Conservation (phyloP, 2,329 filamentous ascomycete genomes). For the Alternaria gaisen region DNA sequence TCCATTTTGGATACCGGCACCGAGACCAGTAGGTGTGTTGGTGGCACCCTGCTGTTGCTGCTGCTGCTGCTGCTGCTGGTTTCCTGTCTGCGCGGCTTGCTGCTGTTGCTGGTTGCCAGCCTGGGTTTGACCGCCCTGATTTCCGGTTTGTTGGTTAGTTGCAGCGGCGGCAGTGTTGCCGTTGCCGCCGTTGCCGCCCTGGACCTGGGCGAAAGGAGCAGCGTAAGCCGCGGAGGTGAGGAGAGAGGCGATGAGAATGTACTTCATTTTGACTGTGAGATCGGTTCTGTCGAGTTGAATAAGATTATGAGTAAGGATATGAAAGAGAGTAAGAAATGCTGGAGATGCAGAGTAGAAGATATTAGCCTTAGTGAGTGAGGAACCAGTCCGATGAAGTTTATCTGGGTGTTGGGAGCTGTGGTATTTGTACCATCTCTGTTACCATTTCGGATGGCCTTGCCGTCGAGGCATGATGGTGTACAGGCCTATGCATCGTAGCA, state of each 20-base stretch:
- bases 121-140: constrained; percentile 18
- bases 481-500: constrained; percentile 13
- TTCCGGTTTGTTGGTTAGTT: constrained; percentile 15
- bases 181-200: constrained; percentile 10
- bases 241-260: constrained; percentile 46
- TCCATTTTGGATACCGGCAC: constrained; percentile 29
- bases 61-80: constrained; percentile 13
- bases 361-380: constrained; percentile 40
- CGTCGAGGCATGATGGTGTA: constrained; percentile 17
- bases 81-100: neutral
- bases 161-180: constrained; percentile 6
- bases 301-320: constrained; percentile 18
- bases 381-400: constrained; percentile 39
- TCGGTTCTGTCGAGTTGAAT: constrained; percentile 29
- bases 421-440: constrained; percentile 35
- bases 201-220: constrained; percentile 39
- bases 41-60: constrained; percentile 6
- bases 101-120: neutral
- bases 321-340: constrained; percentile 23
- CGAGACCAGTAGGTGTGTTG: constrained; percentile 24
- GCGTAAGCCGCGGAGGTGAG: constrained; percentile 44
- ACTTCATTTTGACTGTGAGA: constrained; percentile 45
- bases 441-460: neutral
- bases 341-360: constrained; percentile 28
- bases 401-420: constrained; percentile 15